Base-by-base conservation (phyloP, 2,329 filamentous ascomycete genomes). In the Sclerotinia spermophila region DNA sequence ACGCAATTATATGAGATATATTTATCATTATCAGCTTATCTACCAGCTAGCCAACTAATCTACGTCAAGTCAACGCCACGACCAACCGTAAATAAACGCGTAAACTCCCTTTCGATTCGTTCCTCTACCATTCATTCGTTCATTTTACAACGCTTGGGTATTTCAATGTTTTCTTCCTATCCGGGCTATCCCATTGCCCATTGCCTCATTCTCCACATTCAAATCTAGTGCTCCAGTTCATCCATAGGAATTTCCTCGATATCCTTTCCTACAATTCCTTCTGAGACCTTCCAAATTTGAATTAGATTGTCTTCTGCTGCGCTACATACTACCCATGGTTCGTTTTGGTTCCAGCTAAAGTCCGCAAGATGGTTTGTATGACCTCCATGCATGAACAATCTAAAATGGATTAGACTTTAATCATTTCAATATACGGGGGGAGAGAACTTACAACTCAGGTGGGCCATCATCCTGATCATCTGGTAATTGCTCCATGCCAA, bases 361-460 rank as follows among this genome's bases (percentile, higher is more conserved):
- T 99, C 96, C 48, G 93, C 94, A 73, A 99, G 89, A 75, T 96
- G 92, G 82, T 97, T 97, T 17, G 96, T 99, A 83, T 99, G 96
- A 44, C 96, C 96, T 72, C 96, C 96, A 78, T 99, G 96, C 94
- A 99, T 98, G 82, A 99, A 99, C 1, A 99, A 84, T 61, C 92
- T 94, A 73, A 59, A 53, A 72, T 58, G 72, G 68, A 35, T 58
- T 69, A 71, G 59, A 45, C 30, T 44, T 13, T n/a, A n/a, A 11
- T 19, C 5, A 30, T 33, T 65, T 4, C 62, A 27, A 15, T 35
- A 24, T 45, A 17, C 44, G n/a, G 35, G 62, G 30, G 5, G 15
- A 27, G 7, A 21, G 21, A 21, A 87, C 91, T 82, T 85, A 96
- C 92, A 99, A 85, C 82, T 99, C 96, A 67, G 96, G 95, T 1